These are phyloP conservation scores for Hansenula lynferdii DNA, from an alignment of 1,139 yeast genomes.

Conservation along the genomic window DNA sequence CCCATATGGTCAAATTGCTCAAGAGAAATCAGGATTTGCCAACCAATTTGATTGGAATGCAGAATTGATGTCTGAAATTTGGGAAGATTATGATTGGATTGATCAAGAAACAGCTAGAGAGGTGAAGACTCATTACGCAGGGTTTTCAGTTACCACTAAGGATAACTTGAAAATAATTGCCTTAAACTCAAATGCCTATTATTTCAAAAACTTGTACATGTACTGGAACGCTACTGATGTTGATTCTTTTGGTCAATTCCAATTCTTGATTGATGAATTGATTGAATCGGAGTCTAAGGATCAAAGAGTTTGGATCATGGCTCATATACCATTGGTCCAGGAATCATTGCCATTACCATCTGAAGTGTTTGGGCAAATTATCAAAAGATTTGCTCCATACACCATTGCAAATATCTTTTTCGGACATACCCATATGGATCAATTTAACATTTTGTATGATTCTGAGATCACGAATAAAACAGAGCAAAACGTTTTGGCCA, in stretches of 20 bases:
- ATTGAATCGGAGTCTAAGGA: conserved; percentile 50
- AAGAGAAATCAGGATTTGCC: conserved; percentile 40
- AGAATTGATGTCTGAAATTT: conserved; percentile 54
- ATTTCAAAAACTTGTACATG: conserved; percentile 58
- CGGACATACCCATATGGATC: conserved; percentile 73
- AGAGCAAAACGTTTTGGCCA: conserved; percentile 41
- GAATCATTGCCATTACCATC: conserved; percentile 65
- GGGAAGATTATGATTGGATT: conserved; percentile 47
- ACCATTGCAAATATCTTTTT: conserved; percentile 66
- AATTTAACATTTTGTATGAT: conserved; percentile 53
- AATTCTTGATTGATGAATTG: conserved; percentile 57
- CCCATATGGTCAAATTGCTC: conserved; percentile 70
- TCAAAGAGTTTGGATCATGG: conserved; percentile 66
- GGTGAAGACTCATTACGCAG: conserved; percentile 52
- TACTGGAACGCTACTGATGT: conserved; percentile 52
- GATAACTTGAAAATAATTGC: conserved; percentile 60
- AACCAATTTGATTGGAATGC: conserved; percentile 55
- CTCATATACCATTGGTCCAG: conserved; percentile 60
- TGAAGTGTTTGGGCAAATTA: conserved; percentile 48
- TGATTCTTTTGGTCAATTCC: conserved; percentile 61
- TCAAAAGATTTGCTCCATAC: conserved; percentile 63
- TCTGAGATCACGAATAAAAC: conserved; percentile 30
- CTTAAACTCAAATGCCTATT: conserved; percentile 63
- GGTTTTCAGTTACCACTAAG: conserved; percentile 52
- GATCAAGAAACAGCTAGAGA: conserved; percentile 28